phyloP scores from a whole-genome alignment of 2,329 filamentous ascomycete species.

The Diaporthe humulicola region DNA sequence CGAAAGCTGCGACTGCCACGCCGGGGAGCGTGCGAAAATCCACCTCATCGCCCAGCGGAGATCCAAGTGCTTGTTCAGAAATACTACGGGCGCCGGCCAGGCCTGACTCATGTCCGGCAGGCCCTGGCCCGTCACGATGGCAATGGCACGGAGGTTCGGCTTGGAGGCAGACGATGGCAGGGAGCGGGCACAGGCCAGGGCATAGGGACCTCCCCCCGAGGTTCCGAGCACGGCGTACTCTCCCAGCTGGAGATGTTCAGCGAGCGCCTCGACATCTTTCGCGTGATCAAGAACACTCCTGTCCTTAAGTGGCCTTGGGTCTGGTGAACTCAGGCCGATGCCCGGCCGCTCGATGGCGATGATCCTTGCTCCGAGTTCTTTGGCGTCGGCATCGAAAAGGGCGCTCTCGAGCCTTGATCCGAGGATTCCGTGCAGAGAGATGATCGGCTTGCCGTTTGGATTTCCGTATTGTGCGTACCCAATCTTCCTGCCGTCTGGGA shows the following conservation, averaged over 20 bases:
- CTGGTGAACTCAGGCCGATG: slow-evolving; percentile 55
- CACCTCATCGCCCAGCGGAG: slow-evolving; percentile 32
- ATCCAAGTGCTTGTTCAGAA: slow-evolving; percentile 19
- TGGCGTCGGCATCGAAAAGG: slow-evolving; percentile 45
- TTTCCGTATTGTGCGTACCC: slow-evolving; percentile 57
- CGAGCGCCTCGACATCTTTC: slow-evolving; percentile 50
- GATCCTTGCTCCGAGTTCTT: slow-evolving; percentile 48
- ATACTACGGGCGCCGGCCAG: slow-evolving; percentile 6
- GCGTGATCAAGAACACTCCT: slow-evolving; percentile 52
- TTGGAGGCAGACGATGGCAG: slow-evolving; percentile 43
- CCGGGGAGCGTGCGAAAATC: slow-evolving; percentile 14
- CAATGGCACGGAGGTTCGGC: slow-evolving; percentile 16
- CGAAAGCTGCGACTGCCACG: slow-evolving; percentile 13
- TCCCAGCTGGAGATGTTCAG: slow-evolving; percentile 43
- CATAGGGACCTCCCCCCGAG: slow-evolving; percentile 54
- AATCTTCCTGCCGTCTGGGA: slow-evolving; percentile 56
- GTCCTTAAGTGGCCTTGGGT: slow-evolving; percentile 42
- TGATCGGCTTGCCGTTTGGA: slow-evolving; percentile 47
- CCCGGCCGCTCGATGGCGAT: slow-evolving; percentile 58
- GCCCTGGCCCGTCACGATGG: slow-evolving; percentile 22
- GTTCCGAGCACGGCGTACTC: slow-evolving; percentile 51
- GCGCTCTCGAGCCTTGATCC: slow-evolving; percentile 55
- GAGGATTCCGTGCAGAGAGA: slow-evolving; percentile 60
- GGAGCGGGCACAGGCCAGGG: slow-evolving; percentile 50
- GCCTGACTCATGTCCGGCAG: slow-evolving; percentile 27